Conservation (phyloP, 192 early-diverging fungal species). For the Chytriomyces sp. region DNA sequence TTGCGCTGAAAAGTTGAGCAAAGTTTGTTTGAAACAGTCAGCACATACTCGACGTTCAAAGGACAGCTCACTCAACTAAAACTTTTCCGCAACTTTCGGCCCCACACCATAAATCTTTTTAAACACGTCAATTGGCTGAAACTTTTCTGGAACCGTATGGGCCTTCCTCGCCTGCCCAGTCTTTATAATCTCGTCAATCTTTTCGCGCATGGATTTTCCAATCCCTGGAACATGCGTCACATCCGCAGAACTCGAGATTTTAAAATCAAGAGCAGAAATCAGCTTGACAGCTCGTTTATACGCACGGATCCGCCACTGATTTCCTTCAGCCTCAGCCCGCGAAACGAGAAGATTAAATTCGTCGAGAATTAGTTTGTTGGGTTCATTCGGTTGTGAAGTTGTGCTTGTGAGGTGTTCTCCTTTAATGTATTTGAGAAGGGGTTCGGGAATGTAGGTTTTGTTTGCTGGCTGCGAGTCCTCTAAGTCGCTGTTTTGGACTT, state of each 20-base stretch:
- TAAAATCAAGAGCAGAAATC: conserved; percentile 40
- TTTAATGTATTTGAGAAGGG: conserved; percentile 11
- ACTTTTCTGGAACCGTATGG: conserved; percentile 40
- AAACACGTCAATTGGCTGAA: conserved; percentile 43
- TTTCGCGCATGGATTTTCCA: conserved; percentile 50
- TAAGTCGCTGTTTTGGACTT: not conserved
- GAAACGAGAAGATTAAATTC: conserved; percentile 35
- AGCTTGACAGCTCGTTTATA: conserved; percentile 48
- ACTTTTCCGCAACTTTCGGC: conserved; percentile 22
- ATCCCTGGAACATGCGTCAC: conserved; percentile 47
- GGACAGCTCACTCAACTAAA: conserved; percentile 3
- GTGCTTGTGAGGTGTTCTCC: not conserved
- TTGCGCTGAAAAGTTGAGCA: conserved; percentile 24
- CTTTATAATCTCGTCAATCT: conserved; percentile 45
- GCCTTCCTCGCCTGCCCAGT: conserved; percentile 50
- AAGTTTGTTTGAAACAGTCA: not conserved
- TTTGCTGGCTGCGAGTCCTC: not conserved
- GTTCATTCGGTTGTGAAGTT: not conserved
- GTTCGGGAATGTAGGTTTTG: not conserved
- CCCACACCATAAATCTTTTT: conserved; percentile 52
- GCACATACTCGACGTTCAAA: not conserved
- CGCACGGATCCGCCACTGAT: conserved; percentile 46
- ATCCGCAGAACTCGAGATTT: conserved; percentile 44
- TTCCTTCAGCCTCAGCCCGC: conserved; percentile 52
- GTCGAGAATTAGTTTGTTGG: conserved; percentile 26